These are phyloP conservation scores for Leccinum ponderosum DNA, from an alignment of 1,284 basidiomycete species.

Conservation along the genomic window DNA sequence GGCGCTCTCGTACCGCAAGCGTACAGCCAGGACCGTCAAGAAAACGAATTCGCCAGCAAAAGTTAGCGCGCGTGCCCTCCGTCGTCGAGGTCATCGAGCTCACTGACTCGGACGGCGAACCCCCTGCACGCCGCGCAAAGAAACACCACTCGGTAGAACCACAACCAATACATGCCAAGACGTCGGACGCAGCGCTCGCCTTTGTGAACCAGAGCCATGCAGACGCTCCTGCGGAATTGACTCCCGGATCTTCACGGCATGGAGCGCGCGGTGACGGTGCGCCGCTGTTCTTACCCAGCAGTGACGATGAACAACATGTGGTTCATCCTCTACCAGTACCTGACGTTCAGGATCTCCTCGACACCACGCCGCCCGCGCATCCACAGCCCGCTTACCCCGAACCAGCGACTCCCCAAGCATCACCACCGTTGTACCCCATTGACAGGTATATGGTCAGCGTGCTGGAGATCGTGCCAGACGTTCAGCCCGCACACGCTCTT, in stretches of 20 bases:
- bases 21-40: constrained; percentile 18
- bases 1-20: constrained; percentile 19
- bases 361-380: neutral
- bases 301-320: constrained; percentile 13
- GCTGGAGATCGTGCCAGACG: constrained; percentile 69
- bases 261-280: neutral
- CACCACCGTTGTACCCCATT: constrained; percentile 9
- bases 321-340: neutral
- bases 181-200: neutral
- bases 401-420: neutral
- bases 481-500: constrained; percentile 51
- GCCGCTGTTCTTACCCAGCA: constrained; percentile 24
- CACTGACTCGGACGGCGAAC: constrained; percentile 30
- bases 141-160: neutral
- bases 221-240: neutral
- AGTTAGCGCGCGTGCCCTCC: constrained; percentile 5
- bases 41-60: constrained; percentile 14
- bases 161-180: neutral
- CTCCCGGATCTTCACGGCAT: constrained; percentile 12
- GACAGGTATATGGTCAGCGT: constrained; percentile 44
- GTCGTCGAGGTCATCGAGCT: constrained; percentile 29
- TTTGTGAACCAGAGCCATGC: constrained; percentile 15
- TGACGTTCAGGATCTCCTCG: neutral
- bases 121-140: neutral
- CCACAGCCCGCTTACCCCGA: neutral